Percentiles rank a stretch among this genome's conserved stretches.
phyloP scores from a whole-genome alignment of 345 rosid genomes.

The Brassica incana region DNA sequence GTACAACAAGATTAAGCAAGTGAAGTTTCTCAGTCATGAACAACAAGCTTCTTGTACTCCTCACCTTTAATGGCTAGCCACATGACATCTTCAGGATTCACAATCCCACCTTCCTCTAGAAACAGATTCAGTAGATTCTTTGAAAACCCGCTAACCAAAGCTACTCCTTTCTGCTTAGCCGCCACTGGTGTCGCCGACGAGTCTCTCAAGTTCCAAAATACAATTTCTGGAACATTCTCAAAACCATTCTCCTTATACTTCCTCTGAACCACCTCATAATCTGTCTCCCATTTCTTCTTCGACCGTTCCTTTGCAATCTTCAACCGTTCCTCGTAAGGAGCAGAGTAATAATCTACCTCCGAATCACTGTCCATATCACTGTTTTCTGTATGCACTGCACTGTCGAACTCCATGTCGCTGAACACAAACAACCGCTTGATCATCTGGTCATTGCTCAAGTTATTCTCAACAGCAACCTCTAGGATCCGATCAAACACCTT shows the following conservation, averaged over 20 bases:
- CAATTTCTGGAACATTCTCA: slow-evolving; percentile 48
- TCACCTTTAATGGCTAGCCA: slow-evolving; percentile 37
- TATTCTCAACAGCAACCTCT: slow-evolving; percentile 46
- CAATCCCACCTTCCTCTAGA: slow-evolving; percentile 40
- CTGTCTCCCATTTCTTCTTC: slow-evolving; percentile 47
- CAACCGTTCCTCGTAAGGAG: not conserved
- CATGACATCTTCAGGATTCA: slow-evolving; percentile 43
- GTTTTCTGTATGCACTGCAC: slow-evolving; percentile 38
- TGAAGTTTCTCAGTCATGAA: slow-evolving; percentile 27
- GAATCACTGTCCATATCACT: not conserved
- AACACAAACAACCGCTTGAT: slow-evolving; percentile 62
- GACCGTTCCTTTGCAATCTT: not conserved
- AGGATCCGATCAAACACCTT: slow-evolving; percentile 57
- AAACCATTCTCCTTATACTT: slow-evolving; percentile 52
- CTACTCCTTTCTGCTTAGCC: slow-evolving; percentile 39
- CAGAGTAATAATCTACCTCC: not conserved
- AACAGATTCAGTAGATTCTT: slow-evolving; percentile 47
- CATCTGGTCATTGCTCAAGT: slow-evolving; percentile 51
- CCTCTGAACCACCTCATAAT: slow-evolving; percentile 42
- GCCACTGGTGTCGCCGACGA: slow-evolving; percentile 39
- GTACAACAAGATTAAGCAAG: not conserved
- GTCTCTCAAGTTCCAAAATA: slow-evolving; percentile 45
- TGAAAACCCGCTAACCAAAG: slow-evolving; percentile 47
- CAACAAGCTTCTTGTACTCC: slow-evolving; percentile 37
- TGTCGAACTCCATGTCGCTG: slow-evolving; percentile 65